Evolutionary conservation across 2,329 filamentous ascomycete genomes (phyloP), one percentile per base, ranked within the genome.

Genomic region (Sporothrix curviconia): DNA sequence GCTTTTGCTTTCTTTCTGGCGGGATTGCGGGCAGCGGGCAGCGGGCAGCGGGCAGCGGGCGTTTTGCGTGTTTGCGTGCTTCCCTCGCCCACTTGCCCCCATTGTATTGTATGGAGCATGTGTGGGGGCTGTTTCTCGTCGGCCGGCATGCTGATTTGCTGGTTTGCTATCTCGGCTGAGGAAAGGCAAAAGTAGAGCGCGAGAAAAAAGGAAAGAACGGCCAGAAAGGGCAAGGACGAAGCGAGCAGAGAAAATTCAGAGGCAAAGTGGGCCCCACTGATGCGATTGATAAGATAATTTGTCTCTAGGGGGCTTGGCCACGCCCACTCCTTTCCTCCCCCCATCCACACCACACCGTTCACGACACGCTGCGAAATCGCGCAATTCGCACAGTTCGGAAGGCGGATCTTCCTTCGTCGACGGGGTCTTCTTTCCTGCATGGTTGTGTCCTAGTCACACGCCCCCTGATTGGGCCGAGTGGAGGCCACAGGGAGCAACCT

Each of bases 251-350:
- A 37, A 19, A 37, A 42, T 17, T 25, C 22, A 44, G 7, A 28
- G n/a, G n/a, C n/a, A 5, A 32, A 49, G 17, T 39, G 28, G 9
- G 50, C 19, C 37, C 58, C 59, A 61, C 61, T 58, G 62, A 64
- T 64, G 54, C 61, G 62, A 64, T 66, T 66, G 65, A 66, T 66
- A 66, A 66, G 65, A 66, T 66, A 61, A 64, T 62, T n/a, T 63
- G 42, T 59, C 19, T 53, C 34, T 39, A 53, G 14, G 49, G 30
- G 37, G 46, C 55, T 46, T 51, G 44, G 43, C 57, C 32, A n/a
- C n/a, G n/a, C 34, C 22, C 30, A n/a, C 49, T 39, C 44, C 24
- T 22, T 36, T 49, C 15, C 54, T 17, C 19, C 32, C 12, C 17
- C 30, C 19, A 19, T 5, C 19, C 32, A 28, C 25, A 44, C 24